These are phyloP conservation scores for Coemansia sp. DNA, from an alignment of 192 early-diverging fungal species.

Conservation along the genomic window DNA sequence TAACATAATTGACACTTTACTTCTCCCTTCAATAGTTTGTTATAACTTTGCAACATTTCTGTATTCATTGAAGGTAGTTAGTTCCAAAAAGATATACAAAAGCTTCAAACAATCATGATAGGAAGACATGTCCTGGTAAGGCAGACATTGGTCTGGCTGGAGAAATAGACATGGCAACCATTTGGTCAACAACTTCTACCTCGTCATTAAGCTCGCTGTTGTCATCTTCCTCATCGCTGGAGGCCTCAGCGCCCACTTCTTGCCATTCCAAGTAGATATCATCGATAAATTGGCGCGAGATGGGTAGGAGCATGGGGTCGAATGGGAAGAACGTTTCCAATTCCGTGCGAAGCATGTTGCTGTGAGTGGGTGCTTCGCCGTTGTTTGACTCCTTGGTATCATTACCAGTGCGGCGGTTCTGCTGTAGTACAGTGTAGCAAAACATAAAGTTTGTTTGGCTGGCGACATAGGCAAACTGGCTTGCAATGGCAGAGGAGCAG, in stretches of 20 bases:
- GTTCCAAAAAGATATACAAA: not conserved
- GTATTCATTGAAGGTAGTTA: too few relatives aligned
- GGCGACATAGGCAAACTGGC: slow-evolving; percentile 83
- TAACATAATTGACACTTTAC: too few relatives aligned
- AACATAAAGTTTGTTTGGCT: slow-evolving; percentile 84
- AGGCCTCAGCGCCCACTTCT: slow-evolving; percentile 56
- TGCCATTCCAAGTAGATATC: slow-evolving; percentile 82
- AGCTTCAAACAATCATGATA: not conserved
- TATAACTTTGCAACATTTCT: too few relatives aligned
- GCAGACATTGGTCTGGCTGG: slow-evolving; percentile 27
- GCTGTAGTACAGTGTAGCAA: slow-evolving; percentile 75
- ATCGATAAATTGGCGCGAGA: slow-evolving; percentile 68
- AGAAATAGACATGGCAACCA: slow-evolving; percentile 49
- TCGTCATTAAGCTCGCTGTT: slow-evolving; percentile 53
- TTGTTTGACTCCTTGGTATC: not conserved
- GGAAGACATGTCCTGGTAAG: not conserved
- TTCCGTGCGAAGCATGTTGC: slow-evolving; percentile 34
- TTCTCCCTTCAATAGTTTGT: too few relatives aligned
- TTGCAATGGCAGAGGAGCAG: slow-evolving; percentile 75
- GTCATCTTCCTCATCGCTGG: slow-evolving; percentile 54
- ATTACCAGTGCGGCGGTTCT: slow-evolving; percentile 48
- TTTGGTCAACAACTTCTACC: slow-evolving; percentile 28
- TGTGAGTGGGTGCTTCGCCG: slow-evolving; percentile 1
- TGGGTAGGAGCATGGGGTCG: slow-evolving; percentile 81
- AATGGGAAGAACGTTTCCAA: slow-evolving; percentile 91